Evolutionary conservation across 257 asterid species (phyloP).

Genomic region (Jasminum sambac): DNA sequence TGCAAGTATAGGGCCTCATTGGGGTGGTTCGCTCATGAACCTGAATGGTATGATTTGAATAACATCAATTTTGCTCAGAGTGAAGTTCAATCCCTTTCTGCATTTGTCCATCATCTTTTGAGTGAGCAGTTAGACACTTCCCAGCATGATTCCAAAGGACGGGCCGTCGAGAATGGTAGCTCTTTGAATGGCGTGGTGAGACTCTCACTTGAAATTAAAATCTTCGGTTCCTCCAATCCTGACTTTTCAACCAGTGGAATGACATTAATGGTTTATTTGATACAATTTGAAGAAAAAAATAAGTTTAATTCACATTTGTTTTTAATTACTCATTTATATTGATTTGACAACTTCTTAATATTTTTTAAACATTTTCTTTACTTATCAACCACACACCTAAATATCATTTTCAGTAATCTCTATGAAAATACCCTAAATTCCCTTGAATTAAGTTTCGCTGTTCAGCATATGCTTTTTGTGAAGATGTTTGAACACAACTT

Average conservation of each 20-base stretch:
- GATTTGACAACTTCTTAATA: too few species aligned
- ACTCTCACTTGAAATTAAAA: conserved; percentile 28
- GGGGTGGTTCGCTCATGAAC: conserved; percentile 95
- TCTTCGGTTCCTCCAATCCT: conserved; percentile 24
- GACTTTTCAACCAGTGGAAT: conserved; percentile 8
- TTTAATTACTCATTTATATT: too few species aligned
- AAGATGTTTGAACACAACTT: conserved; percentile 20
- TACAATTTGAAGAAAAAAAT: too few species aligned
- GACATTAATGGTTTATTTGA: not conserved
- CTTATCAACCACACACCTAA: too few species aligned
- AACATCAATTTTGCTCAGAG: conserved; percentile 77
- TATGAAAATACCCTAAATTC: not conserved
- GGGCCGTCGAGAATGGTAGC: conserved; percentile 61
- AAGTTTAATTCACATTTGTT: too few species aligned
- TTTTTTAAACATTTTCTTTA: too few species aligned
- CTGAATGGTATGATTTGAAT: conserved; percentile 83
- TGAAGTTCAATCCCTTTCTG: conserved; percentile 86
- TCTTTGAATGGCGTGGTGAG: conserved; percentile 69
- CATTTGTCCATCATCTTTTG: conserved; percentile 76
- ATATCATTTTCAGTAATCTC: too few species aligned
- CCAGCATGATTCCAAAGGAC: conserved; percentile 59
- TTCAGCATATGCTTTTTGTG: conserved; percentile 22
- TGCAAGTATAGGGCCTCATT: conserved; percentile 69
- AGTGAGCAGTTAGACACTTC: conserved; percentile 60
- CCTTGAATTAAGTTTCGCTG: not conserved